Evolutionary conservation across 345 rosid species (phyloP).

Genomic region (Salix udensis): DNA sequence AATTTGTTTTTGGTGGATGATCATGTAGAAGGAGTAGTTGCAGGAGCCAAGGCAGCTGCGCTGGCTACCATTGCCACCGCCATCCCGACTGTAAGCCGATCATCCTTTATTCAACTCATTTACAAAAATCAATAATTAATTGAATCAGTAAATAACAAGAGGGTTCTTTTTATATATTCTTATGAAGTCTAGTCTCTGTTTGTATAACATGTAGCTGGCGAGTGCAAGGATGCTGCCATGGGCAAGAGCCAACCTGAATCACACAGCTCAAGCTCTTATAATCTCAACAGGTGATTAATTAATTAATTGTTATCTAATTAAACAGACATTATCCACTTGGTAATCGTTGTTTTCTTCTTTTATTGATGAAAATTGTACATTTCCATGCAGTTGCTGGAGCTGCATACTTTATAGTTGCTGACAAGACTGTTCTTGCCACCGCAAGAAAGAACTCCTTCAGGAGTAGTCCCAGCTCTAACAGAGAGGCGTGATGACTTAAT

Average conservation of each 20-base stretch:
- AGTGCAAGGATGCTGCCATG: constrained; percentile 71
- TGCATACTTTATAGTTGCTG: constrained; percentile 87
- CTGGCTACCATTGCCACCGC: constrained; percentile 64
- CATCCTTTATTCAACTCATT: background rate
- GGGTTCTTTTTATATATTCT: background rate
- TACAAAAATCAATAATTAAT: background rate
- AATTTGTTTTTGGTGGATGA: constrained; percentile 5
- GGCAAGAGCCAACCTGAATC: constrained; percentile 87
- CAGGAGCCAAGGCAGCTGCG: constrained; percentile 86
- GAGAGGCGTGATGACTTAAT: background rate
- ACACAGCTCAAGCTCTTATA: constrained; percentile 92
- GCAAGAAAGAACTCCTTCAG: constrained; percentile 77
- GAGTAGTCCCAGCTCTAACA: constrained; percentile 10
- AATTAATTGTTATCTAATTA: background rate
- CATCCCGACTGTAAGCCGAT: constrained; percentile 60
- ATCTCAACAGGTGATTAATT: constrained; percentile 49
- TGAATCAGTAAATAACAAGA: background rate
- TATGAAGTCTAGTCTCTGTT: background rate
- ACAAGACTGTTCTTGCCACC: constrained; percentile 82
- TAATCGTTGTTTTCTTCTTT: background rate
- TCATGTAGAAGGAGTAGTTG: constrained; percentile 70
- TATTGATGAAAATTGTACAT: background rate
- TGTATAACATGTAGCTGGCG: constrained; percentile 45
- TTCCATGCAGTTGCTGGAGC: constrained; percentile 63
- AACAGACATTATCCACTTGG: background rate